Evolutionary conservation across 2,329 filamentous ascomycete genomes (phyloP), one percentile per base, ranked within the genome.

Genomic region (Fusarium globosum): DNA sequence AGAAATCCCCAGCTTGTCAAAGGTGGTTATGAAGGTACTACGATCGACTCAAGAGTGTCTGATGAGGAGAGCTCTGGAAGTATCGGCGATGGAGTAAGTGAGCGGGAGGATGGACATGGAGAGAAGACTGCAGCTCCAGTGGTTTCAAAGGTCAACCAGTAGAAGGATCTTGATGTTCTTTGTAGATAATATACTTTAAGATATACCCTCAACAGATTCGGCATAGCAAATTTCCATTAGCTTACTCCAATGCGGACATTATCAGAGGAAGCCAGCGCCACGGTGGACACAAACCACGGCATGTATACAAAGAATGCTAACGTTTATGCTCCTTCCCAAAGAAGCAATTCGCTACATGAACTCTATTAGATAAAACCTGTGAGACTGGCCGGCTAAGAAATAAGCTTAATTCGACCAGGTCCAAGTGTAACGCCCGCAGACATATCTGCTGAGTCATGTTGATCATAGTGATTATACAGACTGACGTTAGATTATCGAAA

Each of bases 11-110:
- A 76, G 43, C 58, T 77, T 39, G 45, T 72, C 30, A 48, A 77
- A 16, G 58, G 69, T n/a, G 76, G 76, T 2, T 77, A 74, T n/a
- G 72, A 77, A 30, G 69, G 43, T 2, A 72, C 72, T 7, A 55
- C 35, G 11, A 60, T 74, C 2, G 45, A 65, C 4, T 52, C 75
- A 3, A 68, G 75, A 16, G 65, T 33, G n/a, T 53, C 45, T 20
- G 76, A 77, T 51, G 76, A 76, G 39, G 76, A 77, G 9, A 74
- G 57, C 43, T 61, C 61, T 18, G 55, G 53, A 2, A 70, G 57
- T 13, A 35, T 65, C 1, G 55, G 46, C 1, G 71, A 67, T 28
- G 59, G 42, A 15, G 33, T 4, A 11, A 72, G 70, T 36, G 70
- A 65, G 0, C 38, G 45, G 11, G 65, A 53, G 15, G n/a, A n/a